Evolutionary conservation across 208 protist species (phyloP).

Genomic region (Wallacemonas rigidus): DNA sequence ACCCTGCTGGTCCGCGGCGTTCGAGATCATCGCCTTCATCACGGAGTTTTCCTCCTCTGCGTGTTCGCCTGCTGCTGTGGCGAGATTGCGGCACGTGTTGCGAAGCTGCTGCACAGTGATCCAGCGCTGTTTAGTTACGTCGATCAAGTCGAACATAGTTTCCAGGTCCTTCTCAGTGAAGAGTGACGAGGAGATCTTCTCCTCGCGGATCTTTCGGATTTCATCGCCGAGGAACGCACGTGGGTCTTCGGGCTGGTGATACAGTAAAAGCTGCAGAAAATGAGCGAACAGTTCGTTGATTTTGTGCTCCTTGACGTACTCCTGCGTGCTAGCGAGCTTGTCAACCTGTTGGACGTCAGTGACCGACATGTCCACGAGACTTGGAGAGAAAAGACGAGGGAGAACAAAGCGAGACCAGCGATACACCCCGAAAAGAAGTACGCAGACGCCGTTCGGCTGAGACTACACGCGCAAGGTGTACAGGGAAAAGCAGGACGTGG

Average conservation of each 20-base stretch:
- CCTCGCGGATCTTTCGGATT: constrained; percentile 64
- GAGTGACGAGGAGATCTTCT: constrained; percentile 65
- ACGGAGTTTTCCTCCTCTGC: constrained; percentile 32
- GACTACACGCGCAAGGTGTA: too few relatives aligned
- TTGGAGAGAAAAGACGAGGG: background rate
- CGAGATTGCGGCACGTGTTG: constrained; percentile 86
- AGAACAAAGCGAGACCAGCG: background rate
- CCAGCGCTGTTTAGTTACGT: constrained; percentile 85
- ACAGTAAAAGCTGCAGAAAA: constrained; percentile 86
- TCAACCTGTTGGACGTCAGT: constrained; percentile 25
- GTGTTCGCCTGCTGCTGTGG: constrained; percentile 35
- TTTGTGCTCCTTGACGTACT: constrained; percentile 82
- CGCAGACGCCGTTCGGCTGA: too few relatives aligned
- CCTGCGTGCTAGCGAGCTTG: constrained; percentile 34
- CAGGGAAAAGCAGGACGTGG: too few relatives aligned
- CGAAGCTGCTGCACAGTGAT: constrained; percentile 85
- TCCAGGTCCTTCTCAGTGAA: constrained; percentile 88
- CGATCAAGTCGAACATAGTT: constrained; percentile 93
- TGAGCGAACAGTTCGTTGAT: constrained; percentile 87
- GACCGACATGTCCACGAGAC: constrained; percentile 15
- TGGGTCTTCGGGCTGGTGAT: constrained; percentile 81
- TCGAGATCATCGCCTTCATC: constrained; percentile 65
- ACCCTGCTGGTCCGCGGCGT: constrained; percentile 70
- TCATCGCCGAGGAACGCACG: constrained; percentile 77
- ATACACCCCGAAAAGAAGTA: too few relatives aligned